phyloP scores from a whole-genome alignment of 177 flowering plant species.

The Vitis hybrid region DNA sequence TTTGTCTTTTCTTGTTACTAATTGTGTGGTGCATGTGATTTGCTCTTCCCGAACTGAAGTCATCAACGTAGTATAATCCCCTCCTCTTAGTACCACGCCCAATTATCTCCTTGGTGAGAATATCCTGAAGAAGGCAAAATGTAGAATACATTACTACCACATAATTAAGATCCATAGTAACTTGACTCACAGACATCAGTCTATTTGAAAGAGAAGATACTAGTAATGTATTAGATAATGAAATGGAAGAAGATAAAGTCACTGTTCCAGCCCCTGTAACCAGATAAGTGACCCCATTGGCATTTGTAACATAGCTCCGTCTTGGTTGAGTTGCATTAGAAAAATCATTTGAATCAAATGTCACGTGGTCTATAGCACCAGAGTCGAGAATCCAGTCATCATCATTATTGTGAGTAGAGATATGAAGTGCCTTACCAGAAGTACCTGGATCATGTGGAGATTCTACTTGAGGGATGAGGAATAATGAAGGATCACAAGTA shows the following conservation, averaged over 20 bases:
- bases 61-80: slow-evolving; percentile 8
- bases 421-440: too few species aligned
- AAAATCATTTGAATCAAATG: not conserved
- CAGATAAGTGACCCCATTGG: not conserved
- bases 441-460: too few species aligned
- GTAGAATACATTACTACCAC: slow-evolving; percentile 3
- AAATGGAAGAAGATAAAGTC: not conserved
- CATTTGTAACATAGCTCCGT: slow-evolving; percentile 1
- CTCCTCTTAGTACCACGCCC: slow-evolving; percentile 18
- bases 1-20: too few species aligned
- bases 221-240: slow-evolving; percentile 4
- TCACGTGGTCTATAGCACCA: slow-evolving; percentile 5
- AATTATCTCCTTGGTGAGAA: slow-evolving; percentile 17
- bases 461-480: too few species aligned
- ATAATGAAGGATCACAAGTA: too few species aligned
- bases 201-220: slow-evolving; percentile 1
- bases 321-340: too few species aligned
- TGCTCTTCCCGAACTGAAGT: not conserved
- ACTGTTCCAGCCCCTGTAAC: not conserved
- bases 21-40: too few species aligned
- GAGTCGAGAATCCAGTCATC: not conserved
- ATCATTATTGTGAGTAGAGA: too few species aligned
- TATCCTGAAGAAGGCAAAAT: slow-evolving; percentile 11
- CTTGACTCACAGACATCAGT: not conserved
- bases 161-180: not conserved